Evolutionary conservation across 2,329 filamentous ascomycete genomes (phyloP).

Genomic region (Penicillium glabrum): DNA sequence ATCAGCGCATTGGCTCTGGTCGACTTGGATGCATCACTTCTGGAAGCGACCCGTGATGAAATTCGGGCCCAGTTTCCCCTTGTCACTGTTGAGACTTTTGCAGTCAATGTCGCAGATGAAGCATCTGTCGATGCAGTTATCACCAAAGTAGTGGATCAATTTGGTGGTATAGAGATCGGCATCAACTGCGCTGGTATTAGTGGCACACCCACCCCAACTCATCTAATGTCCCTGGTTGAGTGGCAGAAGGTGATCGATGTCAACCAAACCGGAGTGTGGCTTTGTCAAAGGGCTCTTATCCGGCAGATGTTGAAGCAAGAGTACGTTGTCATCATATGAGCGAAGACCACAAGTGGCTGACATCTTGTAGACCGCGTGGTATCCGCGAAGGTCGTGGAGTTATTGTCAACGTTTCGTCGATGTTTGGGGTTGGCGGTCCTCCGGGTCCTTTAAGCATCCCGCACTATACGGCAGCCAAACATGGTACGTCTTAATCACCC

Average conservation of each 20-base stretch:
- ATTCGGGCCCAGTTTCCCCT: slow-evolving; percentile 41
- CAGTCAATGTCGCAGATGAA: slow-evolving; percentile 50
- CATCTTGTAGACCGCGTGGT: slow-evolving; percentile 9
- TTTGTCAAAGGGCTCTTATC: slow-evolving; percentile 55
- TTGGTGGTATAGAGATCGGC: slow-evolving; percentile 57
- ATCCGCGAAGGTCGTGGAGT: slow-evolving; percentile 21
- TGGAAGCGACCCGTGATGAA: slow-evolving; percentile 28
- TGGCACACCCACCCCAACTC: slow-evolving; percentile 44
- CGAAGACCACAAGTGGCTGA: neutral
- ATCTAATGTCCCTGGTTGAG: slow-evolving; percentile 48
- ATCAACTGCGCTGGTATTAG: slow-evolving; percentile 58
- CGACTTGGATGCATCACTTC: slow-evolving; percentile 46
- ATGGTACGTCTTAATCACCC: slow-evolving; percentile 14
- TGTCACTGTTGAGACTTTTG: slow-evolving; percentile 42
- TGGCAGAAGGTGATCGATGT: slow-evolving; percentile 54
- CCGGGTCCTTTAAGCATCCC: slow-evolving; percentile 11
- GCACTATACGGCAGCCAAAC: slow-evolving; percentile 26
- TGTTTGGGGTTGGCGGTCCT: slow-evolving; percentile 21
- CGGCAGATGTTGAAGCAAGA: slow-evolving; percentile 28
- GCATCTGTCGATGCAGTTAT: slow-evolving; percentile 47
- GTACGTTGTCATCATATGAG: slow-evolving; percentile 5
- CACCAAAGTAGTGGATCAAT: slow-evolving; percentile 42
- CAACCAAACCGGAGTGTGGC: slow-evolving; percentile 58
- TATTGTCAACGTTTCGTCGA: slow-evolving; percentile 27
- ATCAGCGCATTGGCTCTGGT: slow-evolving; percentile 52